Evolutionary conservation across 2,329 filamentous ascomycete genomes (phyloP).

Genomic region (Aspergillus phoenicis): DNA sequence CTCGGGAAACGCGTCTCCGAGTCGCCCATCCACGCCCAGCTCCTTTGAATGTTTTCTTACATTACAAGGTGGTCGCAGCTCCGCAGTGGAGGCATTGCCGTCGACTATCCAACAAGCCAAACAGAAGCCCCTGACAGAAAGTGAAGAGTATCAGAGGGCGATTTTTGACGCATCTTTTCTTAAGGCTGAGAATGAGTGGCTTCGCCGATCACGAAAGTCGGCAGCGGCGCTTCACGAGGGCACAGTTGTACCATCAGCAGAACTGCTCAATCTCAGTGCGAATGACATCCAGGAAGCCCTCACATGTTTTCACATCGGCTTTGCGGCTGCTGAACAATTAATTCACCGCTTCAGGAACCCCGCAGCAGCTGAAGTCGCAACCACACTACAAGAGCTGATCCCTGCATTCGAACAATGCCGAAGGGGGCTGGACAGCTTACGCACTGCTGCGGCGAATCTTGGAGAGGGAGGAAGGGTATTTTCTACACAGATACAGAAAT

Average conservation of each 20-base stretch:
- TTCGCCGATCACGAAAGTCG: not conserved
- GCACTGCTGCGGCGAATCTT: not conserved
- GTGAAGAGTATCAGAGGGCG: not conserved
- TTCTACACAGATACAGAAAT: not conserved
- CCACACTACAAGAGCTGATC: not conserved
- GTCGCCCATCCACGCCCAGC: not conserved
- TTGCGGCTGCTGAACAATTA: not conserved
- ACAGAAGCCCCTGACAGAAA: not conserved
- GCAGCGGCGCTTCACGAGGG: not conserved
- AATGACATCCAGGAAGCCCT: not conserved
- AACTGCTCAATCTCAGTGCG: not conserved
- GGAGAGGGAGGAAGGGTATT: not conserved
- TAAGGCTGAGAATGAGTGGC: not conserved
- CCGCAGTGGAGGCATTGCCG: not conserved
- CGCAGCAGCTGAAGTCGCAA: not conserved
- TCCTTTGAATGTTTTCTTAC: not conserved
- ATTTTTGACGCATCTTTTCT: not conserved
- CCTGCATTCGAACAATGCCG: not conserved
- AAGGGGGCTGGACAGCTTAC: not conserved
- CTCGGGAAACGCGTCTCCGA: not conserved
- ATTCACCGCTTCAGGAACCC: not conserved
- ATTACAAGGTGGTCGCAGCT: slow-evolving; percentile 1
- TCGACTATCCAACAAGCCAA: not conserved
- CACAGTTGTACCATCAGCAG: not conserved
- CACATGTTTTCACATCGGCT: not conserved